Evolutionary conservation across 257 asterid genomes (phyloP).

Genomic region (Petunia secreta): DNA sequence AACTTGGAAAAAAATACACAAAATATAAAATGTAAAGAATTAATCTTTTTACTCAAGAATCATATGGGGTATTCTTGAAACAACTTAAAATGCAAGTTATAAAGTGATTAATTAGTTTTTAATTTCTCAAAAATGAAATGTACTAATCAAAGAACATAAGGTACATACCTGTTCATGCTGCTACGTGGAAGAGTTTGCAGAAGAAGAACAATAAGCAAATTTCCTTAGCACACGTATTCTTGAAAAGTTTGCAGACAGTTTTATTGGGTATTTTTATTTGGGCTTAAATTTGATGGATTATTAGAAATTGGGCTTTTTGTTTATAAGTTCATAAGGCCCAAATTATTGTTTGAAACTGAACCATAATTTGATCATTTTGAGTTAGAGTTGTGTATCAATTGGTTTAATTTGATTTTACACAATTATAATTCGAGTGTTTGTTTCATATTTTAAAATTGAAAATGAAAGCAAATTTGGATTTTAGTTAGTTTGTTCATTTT

Average conservation of each 20-base stretch:
- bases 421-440: too few species aligned
- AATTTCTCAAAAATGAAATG: background rate
- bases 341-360: too few species aligned
- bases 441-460: too few species aligned
- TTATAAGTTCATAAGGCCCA: too few species aligned
- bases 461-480: too few species aligned
- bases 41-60: slow-evolving; percentile 22
- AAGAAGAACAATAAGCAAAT: background rate
- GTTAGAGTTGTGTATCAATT: too few species aligned
- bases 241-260: background rate
- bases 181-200: slow-evolving; percentile 18
- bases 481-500: too few species aligned
- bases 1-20: background rate
- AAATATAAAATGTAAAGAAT: background rate
- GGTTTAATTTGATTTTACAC: too few species aligned
- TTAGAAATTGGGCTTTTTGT: too few species aligned
- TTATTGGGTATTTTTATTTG: background rate
- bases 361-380: too few species aligned
- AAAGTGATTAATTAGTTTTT: background rate
- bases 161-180: slow-evolving; percentile 23
- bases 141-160: background rate
- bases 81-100: background rate
- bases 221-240: background rate
- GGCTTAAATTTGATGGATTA: background rate
- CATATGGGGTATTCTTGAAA: background rate